Evolutionary conservation across 129 eudicot genomes (phyloP).

Genomic region (Tagetes erecta): DNA sequence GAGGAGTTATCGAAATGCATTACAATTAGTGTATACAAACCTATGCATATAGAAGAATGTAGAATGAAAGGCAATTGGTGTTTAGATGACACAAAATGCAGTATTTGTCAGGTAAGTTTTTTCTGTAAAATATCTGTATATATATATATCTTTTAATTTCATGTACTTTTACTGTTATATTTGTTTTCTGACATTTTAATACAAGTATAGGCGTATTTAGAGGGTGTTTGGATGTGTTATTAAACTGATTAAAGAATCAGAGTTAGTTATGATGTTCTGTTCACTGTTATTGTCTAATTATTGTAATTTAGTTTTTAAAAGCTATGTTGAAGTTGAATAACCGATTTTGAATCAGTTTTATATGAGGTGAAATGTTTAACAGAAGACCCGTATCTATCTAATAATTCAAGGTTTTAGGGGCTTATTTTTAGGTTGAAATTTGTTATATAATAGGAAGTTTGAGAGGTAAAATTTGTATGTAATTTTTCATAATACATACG

Average conservation of each 20-base stretch:
- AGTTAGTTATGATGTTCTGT: not conserved
- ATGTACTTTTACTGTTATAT: not conserved
- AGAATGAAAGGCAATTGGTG: conserved; percentile 24
- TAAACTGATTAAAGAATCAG: not conserved
- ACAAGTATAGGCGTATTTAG: not conserved
- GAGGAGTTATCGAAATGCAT: conserved; percentile 66
- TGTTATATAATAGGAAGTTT: no score
- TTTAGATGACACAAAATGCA: conserved; percentile 70
- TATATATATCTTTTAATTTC: not conserved
- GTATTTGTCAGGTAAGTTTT: conserved; percentile 80
- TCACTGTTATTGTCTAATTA: not conserved
- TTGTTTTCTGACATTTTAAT: not conserved
- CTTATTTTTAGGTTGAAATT: no score
- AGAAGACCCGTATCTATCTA: not conserved
- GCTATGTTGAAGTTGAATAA: not conserved
- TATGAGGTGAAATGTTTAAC: not conserved
- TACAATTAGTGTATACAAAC: conserved; percentile 44
- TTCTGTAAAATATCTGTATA: not conserved
- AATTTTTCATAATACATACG: no score
- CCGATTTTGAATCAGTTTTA: not conserved
- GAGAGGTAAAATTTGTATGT: no score
- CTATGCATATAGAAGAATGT: conserved; percentile 24
- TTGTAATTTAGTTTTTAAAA: not conserved
- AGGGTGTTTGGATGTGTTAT: not conserved
- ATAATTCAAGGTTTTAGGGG: no score